Conservation (phyloP, 352 stramenopile species). For the Pythium chondricola region DNA sequence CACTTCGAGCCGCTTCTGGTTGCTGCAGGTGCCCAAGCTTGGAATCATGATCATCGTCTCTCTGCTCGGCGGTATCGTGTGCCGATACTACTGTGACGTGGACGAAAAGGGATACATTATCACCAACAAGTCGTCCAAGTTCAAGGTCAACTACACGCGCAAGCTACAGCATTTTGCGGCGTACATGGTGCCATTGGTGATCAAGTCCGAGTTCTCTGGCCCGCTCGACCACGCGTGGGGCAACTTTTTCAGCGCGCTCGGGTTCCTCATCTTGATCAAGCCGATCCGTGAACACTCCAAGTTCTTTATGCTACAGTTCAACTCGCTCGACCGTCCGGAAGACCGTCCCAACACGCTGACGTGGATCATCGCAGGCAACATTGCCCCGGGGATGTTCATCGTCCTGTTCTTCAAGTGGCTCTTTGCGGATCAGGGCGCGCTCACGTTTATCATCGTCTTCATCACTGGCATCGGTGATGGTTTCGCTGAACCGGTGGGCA, state of each 20-base stretch:
- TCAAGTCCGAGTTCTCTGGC: conserved; percentile 53
- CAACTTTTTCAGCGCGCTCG: conserved; percentile 76
- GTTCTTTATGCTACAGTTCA: conserved; percentile 89
- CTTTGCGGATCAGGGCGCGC: conserved; percentile 55
- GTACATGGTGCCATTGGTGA: conserved; percentile 75
- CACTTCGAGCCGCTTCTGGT: conserved; percentile 61
- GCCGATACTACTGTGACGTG: conserved; percentile 71
- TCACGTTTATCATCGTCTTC: conserved; percentile 83
- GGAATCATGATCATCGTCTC: conserved; percentile 79
- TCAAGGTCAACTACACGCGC: conserved; percentile 88
- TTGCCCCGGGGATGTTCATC: conserved; percentile 57
- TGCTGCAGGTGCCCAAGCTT: conserved; percentile 73
- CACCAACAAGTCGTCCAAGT: conserved; percentile 75
- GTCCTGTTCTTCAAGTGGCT: conserved; percentile 86
- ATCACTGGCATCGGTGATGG: conserved; percentile 57
- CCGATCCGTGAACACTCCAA: conserved; percentile 67
- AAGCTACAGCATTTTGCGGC: conserved; percentile 82
- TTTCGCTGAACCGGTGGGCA: conserved; percentile 46
- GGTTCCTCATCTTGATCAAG: conserved; percentile 82
- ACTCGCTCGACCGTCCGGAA: conserved; percentile 79
- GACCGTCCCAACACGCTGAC: conserved; percentile 42
- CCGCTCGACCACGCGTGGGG: conserved; percentile 70
- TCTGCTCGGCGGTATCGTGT: conserved; percentile 63
- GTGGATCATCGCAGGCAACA: conserved; percentile 47
- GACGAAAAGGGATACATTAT: conserved; percentile 82